These are phyloP conservation scores for Alternaria sp. DNA, from an alignment of 2,329 filamentous ascomycete genomes.

Conservation along the genomic window DNA sequence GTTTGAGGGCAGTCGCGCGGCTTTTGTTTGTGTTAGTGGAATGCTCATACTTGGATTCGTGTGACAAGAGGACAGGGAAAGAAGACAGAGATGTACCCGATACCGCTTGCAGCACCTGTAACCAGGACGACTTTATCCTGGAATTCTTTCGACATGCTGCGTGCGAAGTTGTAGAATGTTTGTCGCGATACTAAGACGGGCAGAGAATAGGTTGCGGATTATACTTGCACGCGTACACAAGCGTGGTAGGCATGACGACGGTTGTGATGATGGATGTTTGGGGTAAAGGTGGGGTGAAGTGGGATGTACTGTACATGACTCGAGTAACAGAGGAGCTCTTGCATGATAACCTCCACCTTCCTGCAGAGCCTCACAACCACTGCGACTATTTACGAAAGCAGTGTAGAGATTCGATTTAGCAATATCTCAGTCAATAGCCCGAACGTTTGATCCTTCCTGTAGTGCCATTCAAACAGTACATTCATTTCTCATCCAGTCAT, in stretches of 20 bases:
- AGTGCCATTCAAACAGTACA: not conserved
- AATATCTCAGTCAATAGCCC: not conserved
- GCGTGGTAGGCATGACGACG: constrained; percentile 14
- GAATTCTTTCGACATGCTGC: constrained; percentile 40
- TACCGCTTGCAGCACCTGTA: constrained; percentile 55
- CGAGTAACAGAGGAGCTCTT: constrained; percentile 15
- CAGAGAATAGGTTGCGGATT: not conserved
- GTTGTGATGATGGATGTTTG: constrained; percentile 22
- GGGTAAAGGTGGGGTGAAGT: constrained; percentile 48
- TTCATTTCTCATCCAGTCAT: not conserved
- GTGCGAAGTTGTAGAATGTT: not conserved
- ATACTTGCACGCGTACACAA: not conserved
- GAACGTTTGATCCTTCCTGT: not conserved
- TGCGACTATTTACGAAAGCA: not conserved
- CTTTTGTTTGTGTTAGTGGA: constrained; percentile 33
- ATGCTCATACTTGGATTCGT: not conserved
- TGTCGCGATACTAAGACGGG: not conserved
- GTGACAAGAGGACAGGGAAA: not conserved
- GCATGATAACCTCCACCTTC: constrained; percentile 1
- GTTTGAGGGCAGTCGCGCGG: constrained; percentile 57
- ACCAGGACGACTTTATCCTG: constrained; percentile 42
- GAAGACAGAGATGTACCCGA: constrained; percentile 49
- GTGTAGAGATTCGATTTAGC: not conserved
- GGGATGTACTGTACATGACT: constrained; percentile 43
- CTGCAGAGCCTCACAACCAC: not conserved